Base-by-base conservation (phyloP, 1,139 yeast species). In the Blastobotrys persicus region DNA sequence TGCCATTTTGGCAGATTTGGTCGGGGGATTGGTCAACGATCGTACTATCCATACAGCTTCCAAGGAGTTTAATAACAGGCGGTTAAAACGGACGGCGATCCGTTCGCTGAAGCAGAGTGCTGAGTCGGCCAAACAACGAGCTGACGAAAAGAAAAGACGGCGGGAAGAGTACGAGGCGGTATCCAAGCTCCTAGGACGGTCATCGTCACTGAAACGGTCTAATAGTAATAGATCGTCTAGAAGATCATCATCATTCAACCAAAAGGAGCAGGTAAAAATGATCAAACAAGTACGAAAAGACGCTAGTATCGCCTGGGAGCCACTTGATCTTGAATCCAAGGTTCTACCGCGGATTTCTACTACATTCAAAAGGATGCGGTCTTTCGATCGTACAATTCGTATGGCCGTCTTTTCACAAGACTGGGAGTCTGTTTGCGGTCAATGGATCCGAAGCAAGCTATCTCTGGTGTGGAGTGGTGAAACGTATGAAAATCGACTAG, bases 1-100 rank as follows among this genome's bases (percentile, higher is more conserved):
- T 1, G 83, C 80, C 38, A 63, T 85, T 1, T 84, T 73, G 54
- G 62, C 67, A 11, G 86, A 88, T 0, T 83, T 86, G 58, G 58
- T 86, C 43, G 73, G 77, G 35, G 91, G 85, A 56, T 67, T 76
- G 34, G 60, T 78, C 0, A 78, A 73, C 55, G 65, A 77, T 32
- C 63, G 71, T 1, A 60, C 72, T 0, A 59, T 77, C 39, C 76
- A 78, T 34, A 59, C 73, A 0, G 61, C 68, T 38, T 83, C 87
- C 0, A 73, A 67, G 14, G 34, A 55, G 1, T 58, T 66, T 41
- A 63, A 69, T 46, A 56, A 63, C 1, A 54, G 52, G 9, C 59
- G 56, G 9, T 49, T 74, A 26, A 71, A 68, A 49, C 59, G 54
- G 17, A 59, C 50, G n/a, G 53, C 62, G 1, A 58, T 75, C 3